These are phyloP conservation scores for Calonectria fujianensis DNA, from an alignment of 2,329 filamentous ascomycete genomes.

Conservation along the genomic window DNA sequence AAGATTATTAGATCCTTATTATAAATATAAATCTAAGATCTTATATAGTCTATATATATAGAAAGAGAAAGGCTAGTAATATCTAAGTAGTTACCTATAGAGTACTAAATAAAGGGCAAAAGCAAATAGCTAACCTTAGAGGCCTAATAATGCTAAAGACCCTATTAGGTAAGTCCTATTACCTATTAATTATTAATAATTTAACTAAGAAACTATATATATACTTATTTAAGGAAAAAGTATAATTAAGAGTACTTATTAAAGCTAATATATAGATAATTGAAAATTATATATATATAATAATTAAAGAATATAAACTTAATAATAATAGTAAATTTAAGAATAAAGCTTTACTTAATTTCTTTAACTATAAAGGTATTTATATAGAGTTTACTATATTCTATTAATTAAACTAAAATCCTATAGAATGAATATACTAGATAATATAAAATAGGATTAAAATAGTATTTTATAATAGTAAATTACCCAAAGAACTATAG, in stretches of 20 bases:
- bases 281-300: conserved; percentile 10
- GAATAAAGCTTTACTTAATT: background rate
- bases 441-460: no score
- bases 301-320: background rate
- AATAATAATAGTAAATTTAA: conserved; percentile 10
- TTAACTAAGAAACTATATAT: background rate
- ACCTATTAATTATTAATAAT: background rate
- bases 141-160: background rate
- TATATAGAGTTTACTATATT: background rate
- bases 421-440: no score
- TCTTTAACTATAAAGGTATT: background rate
- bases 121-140: background rate
- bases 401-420: no score
- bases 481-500: no score
- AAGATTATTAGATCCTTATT: background rate
- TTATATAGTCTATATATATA: background rate
- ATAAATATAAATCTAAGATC: background rate
- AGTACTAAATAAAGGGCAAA: background rate
- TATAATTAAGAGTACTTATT: background rate
- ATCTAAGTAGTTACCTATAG: background rate
- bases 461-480: no score
- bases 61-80: background rate
- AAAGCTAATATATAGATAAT: background rate
- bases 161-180: background rate
- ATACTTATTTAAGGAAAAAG: background rate